These are phyloP conservation scores for Pluteus cervinus DNA, from an alignment of 768 basidiomycete species.

Conservation along the genomic window DNA sequence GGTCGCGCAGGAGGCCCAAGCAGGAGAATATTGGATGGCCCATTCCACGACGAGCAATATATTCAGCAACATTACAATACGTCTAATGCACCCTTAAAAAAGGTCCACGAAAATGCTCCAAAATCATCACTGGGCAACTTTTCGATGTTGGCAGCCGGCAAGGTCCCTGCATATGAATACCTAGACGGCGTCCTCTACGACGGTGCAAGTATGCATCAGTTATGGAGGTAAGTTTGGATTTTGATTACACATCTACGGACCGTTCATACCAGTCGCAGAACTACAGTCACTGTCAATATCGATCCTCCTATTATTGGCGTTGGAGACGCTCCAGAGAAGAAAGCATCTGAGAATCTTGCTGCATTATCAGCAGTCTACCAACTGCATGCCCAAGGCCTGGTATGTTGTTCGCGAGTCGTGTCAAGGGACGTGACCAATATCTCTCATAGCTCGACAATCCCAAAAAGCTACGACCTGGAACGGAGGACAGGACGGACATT, in stretches of 20 bases:
- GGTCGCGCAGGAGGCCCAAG: no score
- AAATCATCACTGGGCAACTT: conserved; percentile 38
- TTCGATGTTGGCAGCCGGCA: conserved; percentile 18
- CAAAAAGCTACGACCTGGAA: conserved; percentile 19
- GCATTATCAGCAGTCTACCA: conserved; percentile 72
- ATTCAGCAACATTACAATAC: conserved; percentile 26
- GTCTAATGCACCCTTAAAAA: conserved; percentile 23
- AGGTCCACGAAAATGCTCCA: conserved; percentile 25
- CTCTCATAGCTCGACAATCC: conserved; percentile 32
- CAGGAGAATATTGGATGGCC: conserved; percentile 21
- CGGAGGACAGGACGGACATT: conserved; percentile 15
- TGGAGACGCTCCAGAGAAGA: conserved; percentile 54
- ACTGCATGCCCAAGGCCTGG: conserved; percentile 54
- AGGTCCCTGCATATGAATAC: conserved; percentile 26
- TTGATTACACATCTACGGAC: conserved; percentile 1
- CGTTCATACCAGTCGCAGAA: conserved; percentile 19
- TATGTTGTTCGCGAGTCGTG: conserved; percentile 29
- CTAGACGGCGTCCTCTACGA: conserved; percentile 20
- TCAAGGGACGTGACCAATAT: background rate
- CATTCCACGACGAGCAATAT: conserved; percentile 27
- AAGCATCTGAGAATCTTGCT: conserved; percentile 70
- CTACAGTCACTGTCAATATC: conserved; percentile 32
- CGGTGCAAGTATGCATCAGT: conserved; percentile 14
- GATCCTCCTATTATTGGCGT: conserved; percentile 45
- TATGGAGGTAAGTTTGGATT: conserved; percentile 39